phyloP scores from a whole-genome alignment of 495 filamentous ascomycete species.

The Hypomontagnella submonticulosa region DNA sequence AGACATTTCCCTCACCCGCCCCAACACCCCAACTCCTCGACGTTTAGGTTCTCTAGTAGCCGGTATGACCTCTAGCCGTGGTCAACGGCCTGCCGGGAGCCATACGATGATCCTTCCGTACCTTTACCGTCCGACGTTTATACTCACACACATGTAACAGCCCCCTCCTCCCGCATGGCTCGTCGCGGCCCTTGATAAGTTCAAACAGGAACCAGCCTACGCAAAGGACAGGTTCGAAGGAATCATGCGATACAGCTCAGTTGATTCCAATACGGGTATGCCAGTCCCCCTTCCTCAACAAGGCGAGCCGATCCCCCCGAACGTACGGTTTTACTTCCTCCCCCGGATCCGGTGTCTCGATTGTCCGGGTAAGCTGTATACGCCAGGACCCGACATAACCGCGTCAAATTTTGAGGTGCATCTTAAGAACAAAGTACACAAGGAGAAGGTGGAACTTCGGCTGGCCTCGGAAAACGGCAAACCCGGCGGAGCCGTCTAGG shows the following conservation, averaged over 20 bases:
- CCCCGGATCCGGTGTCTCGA: slow-evolving; percentile 90
- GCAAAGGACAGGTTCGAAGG: slow-evolving; percentile 84
- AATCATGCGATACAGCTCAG: slow-evolving; percentile 84
- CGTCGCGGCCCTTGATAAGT: slow-evolving; percentile 66
- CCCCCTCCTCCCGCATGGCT: slow-evolving; percentile 88
- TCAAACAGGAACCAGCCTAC: slow-evolving; percentile 65
- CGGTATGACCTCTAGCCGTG: slow-evolving; percentile 45
- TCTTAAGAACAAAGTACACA: slow-evolving; percentile 81
- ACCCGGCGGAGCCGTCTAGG: slow-evolving; percentile 3
- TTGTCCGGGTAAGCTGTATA: slow-evolving; percentile 94
- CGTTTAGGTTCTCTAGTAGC: slow-evolving; percentile 44
- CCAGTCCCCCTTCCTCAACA: slow-evolving; percentile 60
- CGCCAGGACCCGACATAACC: slow-evolving; percentile 81
- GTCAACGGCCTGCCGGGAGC: slow-evolving; percentile 37
- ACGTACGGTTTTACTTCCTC: slow-evolving; percentile 77
- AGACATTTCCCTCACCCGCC: slow-evolving; percentile 51
- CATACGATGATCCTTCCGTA: slow-evolving; percentile 8
- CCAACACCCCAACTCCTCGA: slow-evolving; percentile 32
- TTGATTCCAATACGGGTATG: slow-evolving; percentile 72
- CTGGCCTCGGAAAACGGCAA: slow-evolving; percentile 29
- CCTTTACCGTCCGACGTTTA: slow-evolving; percentile 27
- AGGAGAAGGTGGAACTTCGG: slow-evolving; percentile 69
- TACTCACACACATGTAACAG: slow-evolving; percentile 57
- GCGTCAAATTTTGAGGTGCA: slow-evolving; percentile 92
- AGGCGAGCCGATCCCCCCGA: slow-evolving; percentile 58